A percentile compares a stretch with the other conserved stretches of the same genome.
Conservation (phyloP, 331 rosid species). For the Quercus tomentella region DNA sequence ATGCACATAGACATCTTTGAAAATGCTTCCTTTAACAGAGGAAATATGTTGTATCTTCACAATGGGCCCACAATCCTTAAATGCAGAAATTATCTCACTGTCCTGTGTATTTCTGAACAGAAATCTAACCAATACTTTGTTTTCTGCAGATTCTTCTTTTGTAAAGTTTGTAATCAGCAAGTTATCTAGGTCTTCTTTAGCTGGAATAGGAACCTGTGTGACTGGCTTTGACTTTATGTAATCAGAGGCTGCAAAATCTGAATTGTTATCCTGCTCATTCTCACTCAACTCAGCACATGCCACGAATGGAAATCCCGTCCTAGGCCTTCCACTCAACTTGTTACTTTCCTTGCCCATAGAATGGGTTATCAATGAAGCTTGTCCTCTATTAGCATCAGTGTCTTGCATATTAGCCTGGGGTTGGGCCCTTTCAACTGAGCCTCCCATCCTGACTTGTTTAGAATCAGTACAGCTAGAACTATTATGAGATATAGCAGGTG, state of each 20-base stretch:
- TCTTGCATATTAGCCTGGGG: not conserved
- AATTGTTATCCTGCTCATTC: not conserved
- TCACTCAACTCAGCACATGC: not conserved
- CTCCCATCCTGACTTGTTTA: not conserved
- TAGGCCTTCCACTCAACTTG: not conserved
- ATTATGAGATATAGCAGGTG: not conserved
- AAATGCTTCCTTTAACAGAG: constrained; percentile 12
- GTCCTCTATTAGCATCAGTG: not conserved
- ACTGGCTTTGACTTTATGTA: not conserved
- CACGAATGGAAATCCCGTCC: not conserved
- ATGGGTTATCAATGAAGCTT: not conserved
- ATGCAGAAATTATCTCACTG: not conserved
- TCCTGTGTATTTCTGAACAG: not conserved
- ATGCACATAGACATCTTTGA: constrained; percentile 12
- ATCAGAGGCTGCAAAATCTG: not conserved
- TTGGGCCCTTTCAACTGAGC: not conserved
- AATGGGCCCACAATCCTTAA: not conserved
- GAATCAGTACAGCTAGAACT: not conserved
- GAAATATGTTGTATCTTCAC: constrained; percentile 1
- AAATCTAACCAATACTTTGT: constrained; percentile 20
- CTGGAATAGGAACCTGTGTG: not conserved
- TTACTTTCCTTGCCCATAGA: not conserved
- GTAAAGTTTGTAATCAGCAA: not conserved
- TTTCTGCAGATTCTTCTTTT: constrained; percentile 4
- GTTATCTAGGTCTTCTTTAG: not conserved